phyloP scores from a whole-genome alignment of 192 early-diverging fungal genomes.

The Oehlia diaphana region DNA sequence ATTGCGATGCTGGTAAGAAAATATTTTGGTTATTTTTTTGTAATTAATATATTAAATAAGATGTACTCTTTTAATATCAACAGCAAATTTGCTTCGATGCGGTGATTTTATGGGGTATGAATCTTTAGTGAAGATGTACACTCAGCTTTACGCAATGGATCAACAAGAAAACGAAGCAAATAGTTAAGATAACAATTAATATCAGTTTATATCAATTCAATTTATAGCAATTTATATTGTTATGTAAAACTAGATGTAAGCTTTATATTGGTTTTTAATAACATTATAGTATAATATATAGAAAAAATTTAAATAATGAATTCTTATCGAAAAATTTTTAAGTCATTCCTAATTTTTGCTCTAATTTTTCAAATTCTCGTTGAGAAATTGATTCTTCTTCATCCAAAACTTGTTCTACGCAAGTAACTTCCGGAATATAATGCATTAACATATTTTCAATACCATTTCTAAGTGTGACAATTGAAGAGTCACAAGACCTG shows the following conservation, averaged over 20 bases:
- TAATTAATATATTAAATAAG: background rate
- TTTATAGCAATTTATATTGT: background rate
- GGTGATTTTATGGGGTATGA: conserved; percentile 86
- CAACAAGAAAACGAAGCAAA: conserved; percentile 20
- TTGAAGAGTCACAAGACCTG: conserved; percentile 85
- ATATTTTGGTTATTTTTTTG: background rate
- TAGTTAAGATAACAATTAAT: background rate
- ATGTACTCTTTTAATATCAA: background rate
- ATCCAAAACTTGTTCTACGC: conserved; percentile 87
- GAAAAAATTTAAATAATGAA: background rate
- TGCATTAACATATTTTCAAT: conserved; percentile 99
- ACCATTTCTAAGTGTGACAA: conserved; percentile 95
- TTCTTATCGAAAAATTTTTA: background rate
- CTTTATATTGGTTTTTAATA: background rate
- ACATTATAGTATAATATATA: background rate
- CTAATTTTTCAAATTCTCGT: conserved; percentile 91
- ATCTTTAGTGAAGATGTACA: conserved; percentile 86
- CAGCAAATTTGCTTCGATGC: conserved; percentile 85
- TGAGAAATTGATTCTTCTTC: conserved; percentile 75
- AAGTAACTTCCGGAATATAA: conserved; percentile 92
- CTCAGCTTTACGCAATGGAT: conserved; percentile 63
- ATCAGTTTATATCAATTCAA: background rate
- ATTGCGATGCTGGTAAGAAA: conserved; percentile 77
- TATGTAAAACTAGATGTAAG: background rate
- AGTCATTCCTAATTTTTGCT: conserved; percentile 38